Evolutionary conservation across 2,329 filamentous ascomycete species (phyloP).

Genomic region (Fusarium heterosporum): DNA sequence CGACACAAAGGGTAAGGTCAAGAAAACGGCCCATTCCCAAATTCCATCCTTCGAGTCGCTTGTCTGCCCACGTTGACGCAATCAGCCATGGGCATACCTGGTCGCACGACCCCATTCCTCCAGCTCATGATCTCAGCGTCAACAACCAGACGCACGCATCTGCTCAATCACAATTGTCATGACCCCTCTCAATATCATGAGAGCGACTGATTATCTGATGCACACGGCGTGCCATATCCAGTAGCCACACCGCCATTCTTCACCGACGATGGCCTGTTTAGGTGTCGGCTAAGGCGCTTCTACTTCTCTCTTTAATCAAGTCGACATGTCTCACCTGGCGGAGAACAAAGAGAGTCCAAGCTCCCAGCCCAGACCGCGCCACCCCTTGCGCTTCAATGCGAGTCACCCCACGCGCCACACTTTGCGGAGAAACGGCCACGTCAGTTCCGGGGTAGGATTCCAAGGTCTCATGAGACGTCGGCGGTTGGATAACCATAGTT

Average conservation of each 20-base stretch:
- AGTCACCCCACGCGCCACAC: conserved; percentile 33
- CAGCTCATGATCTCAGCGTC: conserved; percentile 18
- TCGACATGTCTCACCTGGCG: conserved; percentile 40
- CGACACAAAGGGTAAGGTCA: conserved; percentile 14
- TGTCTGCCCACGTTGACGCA: conserved; percentile 30
- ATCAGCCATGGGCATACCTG: conserved; percentile 29
- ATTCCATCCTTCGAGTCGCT: conserved; percentile 15
- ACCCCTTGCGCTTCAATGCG: conserved; percentile 31
- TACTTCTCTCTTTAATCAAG: conserved; percentile 11
- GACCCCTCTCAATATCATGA: conserved; percentile 32
- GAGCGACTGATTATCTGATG: conserved; percentile 38
- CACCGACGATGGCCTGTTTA: conserved; percentile 18
- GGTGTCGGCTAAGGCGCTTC: conserved; percentile 41
- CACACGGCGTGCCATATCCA: conserved; percentile 30
- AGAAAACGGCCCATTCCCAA: background rate
- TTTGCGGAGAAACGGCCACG: conserved; percentile 18
- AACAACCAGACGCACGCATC: conserved; percentile 17
- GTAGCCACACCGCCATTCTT: conserved; percentile 44
- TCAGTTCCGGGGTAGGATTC: conserved; percentile 10
- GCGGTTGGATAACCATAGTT: no score
- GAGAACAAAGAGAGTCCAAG: conserved; percentile 38
- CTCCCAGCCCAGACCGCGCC: conserved; percentile 27
- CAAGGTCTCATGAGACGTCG: background rate
- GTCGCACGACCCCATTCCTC: conserved; percentile 21
- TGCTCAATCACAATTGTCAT: conserved; percentile 9